Percentiles rank a stretch among this genome's conserved stretches.
Conservation (phyloP, 768 basidiomycete genomes). For the Saitozyma podzolica region DNA sequence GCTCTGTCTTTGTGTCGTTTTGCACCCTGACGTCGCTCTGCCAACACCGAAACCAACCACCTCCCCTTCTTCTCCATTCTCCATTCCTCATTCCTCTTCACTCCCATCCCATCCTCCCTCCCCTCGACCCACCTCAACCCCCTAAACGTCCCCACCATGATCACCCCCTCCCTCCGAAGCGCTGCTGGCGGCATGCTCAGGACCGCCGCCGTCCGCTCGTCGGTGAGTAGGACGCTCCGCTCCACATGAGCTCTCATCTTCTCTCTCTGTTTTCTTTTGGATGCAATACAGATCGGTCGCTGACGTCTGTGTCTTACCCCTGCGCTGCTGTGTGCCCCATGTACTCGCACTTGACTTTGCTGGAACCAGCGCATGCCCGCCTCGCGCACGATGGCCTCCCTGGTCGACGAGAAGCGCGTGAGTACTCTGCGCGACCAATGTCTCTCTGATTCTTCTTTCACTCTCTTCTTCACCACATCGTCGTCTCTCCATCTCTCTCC, state of each 20-base stretch:
- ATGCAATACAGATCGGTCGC: no score
- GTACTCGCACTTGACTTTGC: not conserved
- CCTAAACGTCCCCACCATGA: conserved; percentile 16
- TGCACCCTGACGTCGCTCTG: no score
- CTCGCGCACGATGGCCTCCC: conserved; percentile 35
- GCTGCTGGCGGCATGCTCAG: conserved; percentile 23
- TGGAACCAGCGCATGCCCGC: not conserved
- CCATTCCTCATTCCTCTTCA: not conserved
- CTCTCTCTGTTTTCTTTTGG: not conserved
- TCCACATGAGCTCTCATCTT: not conserved
- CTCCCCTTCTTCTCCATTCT: not conserved
- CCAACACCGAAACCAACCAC: no score
- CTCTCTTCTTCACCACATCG: no score
- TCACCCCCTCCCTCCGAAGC: conserved; percentile 27
- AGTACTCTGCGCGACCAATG: conserved; percentile 2
- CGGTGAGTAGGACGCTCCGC: not conserved
- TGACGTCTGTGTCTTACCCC: not conserved
- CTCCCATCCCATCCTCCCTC: not conserved
- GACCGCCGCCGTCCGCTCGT: conserved; percentile 9
- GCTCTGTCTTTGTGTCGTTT: not conserved
- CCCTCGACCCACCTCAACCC: no score
- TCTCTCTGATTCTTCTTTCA: no score
- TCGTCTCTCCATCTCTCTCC: no score
- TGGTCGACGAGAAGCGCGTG: conserved; percentile 36
- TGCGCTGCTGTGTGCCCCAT: not conserved